phyloP scores from a whole-genome alignment of 106 monocot genomes.

The Dendrobium huoshanense region DNA sequence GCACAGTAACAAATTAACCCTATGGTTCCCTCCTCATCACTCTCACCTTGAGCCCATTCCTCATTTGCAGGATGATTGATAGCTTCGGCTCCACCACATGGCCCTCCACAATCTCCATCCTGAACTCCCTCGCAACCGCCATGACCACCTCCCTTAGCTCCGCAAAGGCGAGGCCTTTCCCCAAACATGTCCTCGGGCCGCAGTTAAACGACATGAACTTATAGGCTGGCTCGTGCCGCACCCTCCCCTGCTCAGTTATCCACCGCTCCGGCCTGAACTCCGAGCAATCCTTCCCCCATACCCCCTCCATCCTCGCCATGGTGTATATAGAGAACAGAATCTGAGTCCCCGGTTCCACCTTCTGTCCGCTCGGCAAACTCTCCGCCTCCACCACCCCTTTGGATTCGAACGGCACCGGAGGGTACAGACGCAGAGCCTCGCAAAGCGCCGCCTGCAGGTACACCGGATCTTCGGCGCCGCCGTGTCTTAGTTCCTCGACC shows the following conservation, averaged over 20 bases:
- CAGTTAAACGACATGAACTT: conserved; percentile 72
- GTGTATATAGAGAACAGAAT: conserved; percentile 34
- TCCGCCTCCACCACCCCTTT: conserved; percentile 31
- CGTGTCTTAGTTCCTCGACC: conserved; percentile 24
- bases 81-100: conserved; percentile 39
- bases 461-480: neutral
- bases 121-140: conserved; percentile 35
- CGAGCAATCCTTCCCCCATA: conserved; percentile 73
- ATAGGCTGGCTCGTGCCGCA: conserved; percentile 54
- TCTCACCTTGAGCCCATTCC: conserved; percentile 45
- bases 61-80: conserved; percentile 61
- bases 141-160: conserved; percentile 45
- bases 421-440: conserved; percentile 56
- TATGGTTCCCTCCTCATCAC: conserved; percentile 14
- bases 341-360: conserved; percentile 17
- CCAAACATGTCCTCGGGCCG: conserved; percentile 73
- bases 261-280: conserved; percentile 62
- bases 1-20: too few species aligned
- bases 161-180: conserved; percentile 49
- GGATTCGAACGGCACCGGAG: conserved; percentile 53
- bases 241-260: conserved; percentile 34
- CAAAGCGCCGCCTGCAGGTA: conserved; percentile 66
- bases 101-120: conserved; percentile 28
- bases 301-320: conserved; percentile 48
- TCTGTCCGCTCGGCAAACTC: conserved; percentile 38